Base-by-base conservation (phyloP, 768 basidiomycete species). In the Royoungia palumana region DNA sequence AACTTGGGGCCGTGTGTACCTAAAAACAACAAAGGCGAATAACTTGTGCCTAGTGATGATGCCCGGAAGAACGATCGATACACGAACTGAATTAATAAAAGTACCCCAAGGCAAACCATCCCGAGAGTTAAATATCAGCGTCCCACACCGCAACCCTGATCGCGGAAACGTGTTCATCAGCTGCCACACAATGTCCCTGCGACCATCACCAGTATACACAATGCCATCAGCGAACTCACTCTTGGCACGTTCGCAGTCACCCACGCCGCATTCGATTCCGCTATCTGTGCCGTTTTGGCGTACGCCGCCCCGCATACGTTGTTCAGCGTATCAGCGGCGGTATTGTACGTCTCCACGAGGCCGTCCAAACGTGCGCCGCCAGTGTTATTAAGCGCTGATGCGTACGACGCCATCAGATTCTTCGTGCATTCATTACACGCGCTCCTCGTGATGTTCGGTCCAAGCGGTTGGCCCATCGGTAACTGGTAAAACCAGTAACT, bases 401-500 rank as follows among this genome's bases (percentile, higher is more conserved):
- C 72, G 60, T 84, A 90, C 30, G 73, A 56, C 16, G 60, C 64
- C 77, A 92, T 76, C 10, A 88, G 51, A 52, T 64, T 73, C 63
- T 79, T 76, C 19, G 79, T 79, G 65, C 89, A 92, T 5, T 73
- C 49, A 3, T 80, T 83, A 63, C 89, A 92, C 14, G 79, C 73
- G 16, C 76, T 77, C 16, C 57, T 65, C 14, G 77, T 72, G 19
- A 67, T 66, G 48, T 46, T 48, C 5, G 74, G 71, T 6, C 83
- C 82, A 1, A 89, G 68, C 11, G 57, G 47, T 20, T 72, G 67
- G 12, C 83, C 87, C 11, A 84, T 75, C 4, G 84, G 83, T 11
- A 92, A 74, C 30, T 72, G 66, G 70, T 88, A 93, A 64, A 82
- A 79, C 71, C 83, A 89, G n/a, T 82, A 64, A 61, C 88, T 87